Percentiles rank a stretch among this genome's conserved stretches.
These are phyloP conservation scores for Triadica sebifera DNA, from an alignment of 345 rosid genomes.

Conservation along the genomic window DNA sequence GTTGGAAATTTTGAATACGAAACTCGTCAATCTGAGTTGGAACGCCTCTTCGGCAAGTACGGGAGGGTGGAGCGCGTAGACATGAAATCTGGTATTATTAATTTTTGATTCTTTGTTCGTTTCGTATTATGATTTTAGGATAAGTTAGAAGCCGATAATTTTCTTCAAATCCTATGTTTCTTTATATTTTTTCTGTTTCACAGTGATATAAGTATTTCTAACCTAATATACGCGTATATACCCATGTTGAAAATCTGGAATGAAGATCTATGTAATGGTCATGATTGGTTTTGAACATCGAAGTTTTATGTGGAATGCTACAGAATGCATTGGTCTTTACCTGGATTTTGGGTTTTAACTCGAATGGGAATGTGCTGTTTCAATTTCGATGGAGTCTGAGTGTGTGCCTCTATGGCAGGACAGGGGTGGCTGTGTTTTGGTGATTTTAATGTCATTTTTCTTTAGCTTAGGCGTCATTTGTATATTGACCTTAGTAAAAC, in stretches of 20 bases:
- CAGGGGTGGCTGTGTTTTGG: no score
- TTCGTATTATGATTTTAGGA: neutral
- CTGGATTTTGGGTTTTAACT: neutral
- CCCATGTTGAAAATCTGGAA: no score
- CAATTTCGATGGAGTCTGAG: no score
- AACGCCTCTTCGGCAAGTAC: slow-evolving; percentile 65
- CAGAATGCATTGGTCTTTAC: neutral
- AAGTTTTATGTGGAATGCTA: neutral
- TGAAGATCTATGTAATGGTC: neutral
- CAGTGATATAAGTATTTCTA: neutral
- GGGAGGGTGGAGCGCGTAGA: slow-evolving; percentile 83
- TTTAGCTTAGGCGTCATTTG: no score
- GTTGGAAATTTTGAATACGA: slow-evolving; percentile 82
- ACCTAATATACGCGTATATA: no score
- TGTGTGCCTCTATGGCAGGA: no score
- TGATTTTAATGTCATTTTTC: no score
- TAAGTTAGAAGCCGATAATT: neutral
- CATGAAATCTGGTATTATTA: slow-evolving; percentile 77
- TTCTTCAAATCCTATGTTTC: neutral
- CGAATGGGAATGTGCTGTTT: no score
- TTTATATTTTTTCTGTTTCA: neutral
- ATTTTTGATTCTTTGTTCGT: neutral
- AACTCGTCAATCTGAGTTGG: slow-evolving; percentile 77
- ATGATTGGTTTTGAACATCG: neutral
- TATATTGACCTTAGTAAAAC: no score